A percentile compares a stretch with the other conserved stretches of the same genome.
phyloP scores from a whole-genome alignment of 108 stramenopile genomes.

The Cyclostephanos tholiformis region DNA sequence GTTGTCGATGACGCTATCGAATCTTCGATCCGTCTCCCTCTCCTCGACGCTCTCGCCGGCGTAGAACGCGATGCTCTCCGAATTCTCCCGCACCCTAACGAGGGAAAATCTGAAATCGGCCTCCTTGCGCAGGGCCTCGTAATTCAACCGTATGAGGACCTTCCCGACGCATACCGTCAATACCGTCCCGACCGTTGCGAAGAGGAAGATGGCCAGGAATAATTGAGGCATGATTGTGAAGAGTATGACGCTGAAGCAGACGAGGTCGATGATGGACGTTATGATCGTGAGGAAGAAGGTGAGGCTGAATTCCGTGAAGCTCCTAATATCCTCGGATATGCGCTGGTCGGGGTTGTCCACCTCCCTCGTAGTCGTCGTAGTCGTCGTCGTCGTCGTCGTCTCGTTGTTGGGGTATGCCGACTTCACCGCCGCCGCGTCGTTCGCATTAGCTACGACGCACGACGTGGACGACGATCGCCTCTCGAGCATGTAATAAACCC shows the following conservation, averaged over 20 bases:
- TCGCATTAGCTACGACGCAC: neutral
- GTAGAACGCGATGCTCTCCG: conserved; percentile 81
- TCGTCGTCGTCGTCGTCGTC: conserved; percentile 20
- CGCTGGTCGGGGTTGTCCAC: conserved; percentile 83
- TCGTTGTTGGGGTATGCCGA: conserved; percentile 6
- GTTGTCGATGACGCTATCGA: conserved; percentile 59
- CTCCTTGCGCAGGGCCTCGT: conserved; percentile 57
- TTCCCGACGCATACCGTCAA: conserved; percentile 50
- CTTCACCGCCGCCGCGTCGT: neutral
- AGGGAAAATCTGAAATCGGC: conserved; percentile 77
- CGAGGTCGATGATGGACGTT: conserved; percentile 70
- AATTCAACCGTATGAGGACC: conserved; percentile 63
- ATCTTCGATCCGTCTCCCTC: conserved; percentile 51
- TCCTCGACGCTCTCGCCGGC: conserved; percentile 64
- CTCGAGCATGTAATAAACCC: conserved; percentile 64
- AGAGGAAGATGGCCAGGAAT: conserved; percentile 64
- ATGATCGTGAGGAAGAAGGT: conserved; percentile 66
- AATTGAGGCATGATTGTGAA: conserved; percentile 65
- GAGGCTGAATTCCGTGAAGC: conserved; percentile 69
- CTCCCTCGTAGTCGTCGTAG: conserved; percentile 37
- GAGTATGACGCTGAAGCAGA: conserved; percentile 68
- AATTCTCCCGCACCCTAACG: conserved; percentile 79
- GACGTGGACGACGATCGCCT: conserved; percentile 4
- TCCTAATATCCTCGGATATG: conserved; percentile 72
- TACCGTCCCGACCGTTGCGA: conserved; percentile 59